Base-by-base conservation (phyloP, 495 filamentous ascomycete species). In the Penicillium canariense region DNA sequence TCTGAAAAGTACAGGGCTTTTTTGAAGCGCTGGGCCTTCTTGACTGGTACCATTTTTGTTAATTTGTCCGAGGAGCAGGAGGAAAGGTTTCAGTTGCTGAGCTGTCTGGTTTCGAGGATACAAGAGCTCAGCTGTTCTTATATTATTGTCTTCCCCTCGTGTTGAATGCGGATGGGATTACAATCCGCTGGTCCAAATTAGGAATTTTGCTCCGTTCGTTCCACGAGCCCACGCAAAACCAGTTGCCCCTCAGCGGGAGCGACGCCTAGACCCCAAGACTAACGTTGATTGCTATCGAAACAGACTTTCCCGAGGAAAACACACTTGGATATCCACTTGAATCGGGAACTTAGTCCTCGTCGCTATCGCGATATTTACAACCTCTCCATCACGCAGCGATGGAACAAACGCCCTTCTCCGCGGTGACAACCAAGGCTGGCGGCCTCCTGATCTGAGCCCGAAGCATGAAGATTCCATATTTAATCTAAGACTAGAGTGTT, bases 21-120 rank as follows among this genome's bases (percentile, higher is more conserved):
- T 23, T 62, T 56, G 47, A 65, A 65, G 4, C 59, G 62, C 9
- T 54, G 49, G 46, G 53, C 22, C 32, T 60, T 65, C 35, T 62
- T 61, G 11, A 56, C 0, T 2, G 45, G 10, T 15, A 31, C 49
- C 58, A 64, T 64, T 28, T 39, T 56, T 5, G 15, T 52, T 1
- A 32, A 32, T 32, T 1, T n/a, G 9, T 12, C 12, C 10, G 2
- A 18, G 8, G 25, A 23, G 11, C 7, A 43, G 36, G 14, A 40
- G 26, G 14, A 40, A 15, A n/a, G 28, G 0, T 8, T 40, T 10
- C 12, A 30, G 23, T 42, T 15, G 10, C 15, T 43, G 27, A 34
- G 49, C 17, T 40, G 5, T 52, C 15, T 52, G 25, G 10, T 22
- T n/a, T 14, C 9, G 17, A 34, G 5, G 9, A 28, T 2, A 42